A percentile compares a stretch with the other conserved stretches of the same genome.
Evolutionary conservation across 2,329 filamentous ascomycete species (phyloP).

Genomic region (Seiridium unicorne): DNA sequence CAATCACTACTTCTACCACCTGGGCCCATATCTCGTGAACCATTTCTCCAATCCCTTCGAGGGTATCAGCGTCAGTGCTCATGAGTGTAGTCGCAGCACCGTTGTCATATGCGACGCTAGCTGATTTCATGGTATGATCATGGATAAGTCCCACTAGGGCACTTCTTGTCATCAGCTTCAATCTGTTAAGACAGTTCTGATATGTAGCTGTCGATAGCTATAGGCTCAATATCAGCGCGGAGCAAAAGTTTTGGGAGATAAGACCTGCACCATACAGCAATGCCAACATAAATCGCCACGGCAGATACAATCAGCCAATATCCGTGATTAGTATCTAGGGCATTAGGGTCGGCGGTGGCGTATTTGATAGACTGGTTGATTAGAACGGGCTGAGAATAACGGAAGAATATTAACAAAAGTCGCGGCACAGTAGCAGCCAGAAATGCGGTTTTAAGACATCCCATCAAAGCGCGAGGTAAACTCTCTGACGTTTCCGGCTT

Average conservation of each 20-base stretch:
- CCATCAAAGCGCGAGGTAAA: background rate
- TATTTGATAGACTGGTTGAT: background rate
- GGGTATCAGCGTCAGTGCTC: conserved; percentile 36
- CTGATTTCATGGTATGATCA: conserved; percentile 24
- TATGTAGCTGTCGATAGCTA: conserved; percentile 32
- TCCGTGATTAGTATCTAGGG: background rate
- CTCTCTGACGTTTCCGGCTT: background rate
- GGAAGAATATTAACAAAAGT: background rate
- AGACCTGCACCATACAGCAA: conserved; percentile 2
- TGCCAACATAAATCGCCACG: background rate
- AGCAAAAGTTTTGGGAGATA: background rate
- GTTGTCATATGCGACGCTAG: conserved; percentile 24
- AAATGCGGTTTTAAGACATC: background rate
- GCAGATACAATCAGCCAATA: background rate
- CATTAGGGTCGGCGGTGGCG: background rate
- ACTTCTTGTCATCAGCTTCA: conserved; percentile 32
- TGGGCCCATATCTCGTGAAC: conserved; percentile 42
- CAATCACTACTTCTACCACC: conserved; percentile 37
- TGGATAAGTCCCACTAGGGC: conserved; percentile 35
- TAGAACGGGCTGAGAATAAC: background rate
- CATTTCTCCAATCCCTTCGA: conserved; percentile 31
- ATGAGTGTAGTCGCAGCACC: conserved; percentile 35
- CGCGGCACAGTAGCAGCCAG: background rate
- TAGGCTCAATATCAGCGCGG: background rate
- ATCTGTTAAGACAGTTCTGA: conserved; percentile 26